Percentiles rank a stretch among this genome's conserved stretches.
phyloP scores from a whole-genome alignment of 1,284 basidiomycete genomes.

The Ceratobasidium sp. region DNA sequence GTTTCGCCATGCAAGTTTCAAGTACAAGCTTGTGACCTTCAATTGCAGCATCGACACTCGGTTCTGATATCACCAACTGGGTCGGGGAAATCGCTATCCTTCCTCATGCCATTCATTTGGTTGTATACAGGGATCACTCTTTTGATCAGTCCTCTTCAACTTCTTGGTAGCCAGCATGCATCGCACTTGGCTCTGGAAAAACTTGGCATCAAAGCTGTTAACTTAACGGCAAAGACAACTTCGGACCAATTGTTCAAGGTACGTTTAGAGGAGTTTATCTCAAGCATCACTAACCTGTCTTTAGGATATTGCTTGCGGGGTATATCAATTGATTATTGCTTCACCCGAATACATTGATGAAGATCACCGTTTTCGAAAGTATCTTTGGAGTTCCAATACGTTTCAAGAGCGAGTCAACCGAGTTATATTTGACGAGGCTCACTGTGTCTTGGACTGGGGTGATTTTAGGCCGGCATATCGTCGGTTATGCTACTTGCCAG shows the following conservation, averaged over 20 bases:
- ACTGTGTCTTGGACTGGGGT: constrained; percentile 9
- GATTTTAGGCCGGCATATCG: constrained; percentile 1
- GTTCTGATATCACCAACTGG: neutral
- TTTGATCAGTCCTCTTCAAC: constrained; percentile 7
- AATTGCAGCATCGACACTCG: neutral
- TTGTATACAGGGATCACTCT: neutral
- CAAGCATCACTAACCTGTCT: neutral
- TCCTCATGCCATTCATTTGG: constrained; percentile 14
- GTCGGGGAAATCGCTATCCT: neutral
- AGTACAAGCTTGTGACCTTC: neutral
- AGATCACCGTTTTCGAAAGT: neutral
- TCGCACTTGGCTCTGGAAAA: neutral
- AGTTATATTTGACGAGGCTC: constrained; percentile 5
- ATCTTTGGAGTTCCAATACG: neutral
- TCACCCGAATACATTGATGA: constrained; percentile 12
- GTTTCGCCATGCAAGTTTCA: neutral
- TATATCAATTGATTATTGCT: neutral
- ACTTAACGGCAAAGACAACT: constrained; percentile 15
- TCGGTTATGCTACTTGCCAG: neutral
- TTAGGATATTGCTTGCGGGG: neutral
- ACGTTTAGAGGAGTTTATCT: neutral
- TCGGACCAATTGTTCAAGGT: neutral
- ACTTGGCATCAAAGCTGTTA: constrained; percentile 1
- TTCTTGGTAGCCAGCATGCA: constrained; percentile 11
- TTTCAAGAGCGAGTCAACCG: neutral